These are phyloP conservation scores for Apiospora malaysiana DNA, from an alignment of 2,329 filamentous ascomycete genomes.

Conservation along the genomic window DNA sequence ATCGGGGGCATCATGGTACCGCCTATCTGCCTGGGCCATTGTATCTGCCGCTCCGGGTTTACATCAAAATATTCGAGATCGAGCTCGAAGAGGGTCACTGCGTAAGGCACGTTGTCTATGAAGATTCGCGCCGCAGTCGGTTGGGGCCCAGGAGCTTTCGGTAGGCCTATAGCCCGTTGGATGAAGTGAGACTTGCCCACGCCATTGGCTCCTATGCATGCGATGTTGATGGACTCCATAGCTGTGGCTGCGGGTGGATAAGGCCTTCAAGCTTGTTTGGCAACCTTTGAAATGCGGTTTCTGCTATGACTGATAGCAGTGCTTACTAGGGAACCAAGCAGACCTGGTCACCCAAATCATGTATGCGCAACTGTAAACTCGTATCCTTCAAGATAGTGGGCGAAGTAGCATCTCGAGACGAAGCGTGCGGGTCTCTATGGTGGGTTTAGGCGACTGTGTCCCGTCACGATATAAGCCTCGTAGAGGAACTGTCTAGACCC, in stretches of 20 bases:
- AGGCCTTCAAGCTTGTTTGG: neutral
- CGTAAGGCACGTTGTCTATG: conserved; percentile 63
- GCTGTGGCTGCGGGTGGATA: neutral
- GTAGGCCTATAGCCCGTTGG: conserved; percentile 64
- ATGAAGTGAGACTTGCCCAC: conserved; percentile 74
- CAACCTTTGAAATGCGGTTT: neutral
- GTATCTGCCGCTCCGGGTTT: conserved; percentile 61
- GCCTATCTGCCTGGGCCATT: conserved; percentile 72
- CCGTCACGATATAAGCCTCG: neutral
- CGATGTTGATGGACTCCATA: conserved; percentile 69
- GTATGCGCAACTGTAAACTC: neutral
- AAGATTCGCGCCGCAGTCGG: conserved; percentile 62
- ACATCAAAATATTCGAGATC: conserved; percentile 70
- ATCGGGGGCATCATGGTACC: conserved; percentile 75
- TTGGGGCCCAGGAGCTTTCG: conserved; percentile 58
- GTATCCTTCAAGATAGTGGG: neutral
- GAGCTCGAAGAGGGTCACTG: conserved; percentile 68
- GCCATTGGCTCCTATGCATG: conserved; percentile 68
- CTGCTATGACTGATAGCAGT: neutral
- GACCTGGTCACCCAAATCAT: neutral
- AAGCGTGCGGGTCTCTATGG: neutral
- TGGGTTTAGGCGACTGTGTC: neutral
- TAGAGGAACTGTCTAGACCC: neutral
- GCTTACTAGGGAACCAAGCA: neutral
- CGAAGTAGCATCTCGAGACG: conserved; percentile 10